Percentiles rank a stretch among this genome's conserved stretches.
These are phyloP conservation scores for Trametes punicea DNA, from an alignment of 768 basidiomycete species.

Conservation along the genomic window DNA sequence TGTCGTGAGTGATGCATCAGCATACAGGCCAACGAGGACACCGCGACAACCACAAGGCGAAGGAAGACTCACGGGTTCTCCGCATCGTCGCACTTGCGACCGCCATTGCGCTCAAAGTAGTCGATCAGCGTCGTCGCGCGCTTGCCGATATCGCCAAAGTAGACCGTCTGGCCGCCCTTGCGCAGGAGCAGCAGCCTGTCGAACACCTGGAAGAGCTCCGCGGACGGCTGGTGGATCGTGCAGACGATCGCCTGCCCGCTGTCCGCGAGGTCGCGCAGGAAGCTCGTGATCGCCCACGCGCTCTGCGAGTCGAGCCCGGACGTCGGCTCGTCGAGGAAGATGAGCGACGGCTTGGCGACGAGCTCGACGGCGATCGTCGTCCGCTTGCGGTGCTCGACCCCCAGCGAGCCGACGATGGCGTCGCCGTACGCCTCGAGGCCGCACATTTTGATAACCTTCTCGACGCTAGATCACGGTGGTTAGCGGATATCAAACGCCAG, in stretches of 20 bases:
- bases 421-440: conserved; percentile 65
- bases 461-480: conserved; percentile 35
- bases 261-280: conserved; percentile 72
- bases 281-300: conserved; percentile 77
- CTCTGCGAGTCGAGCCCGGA: conserved; percentile 83
- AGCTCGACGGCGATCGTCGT: conserved; percentile 87
- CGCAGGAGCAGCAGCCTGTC: conserved; percentile 75
- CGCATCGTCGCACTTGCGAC: conserved; percentile 51
- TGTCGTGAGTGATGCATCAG: conserved; percentile 13
- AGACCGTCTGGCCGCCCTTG: conserved; percentile 69
- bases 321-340: conserved; percentile 90
- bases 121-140: conserved; percentile 58
- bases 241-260: conserved; percentile 89
- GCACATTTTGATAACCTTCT: conserved; percentile 56
- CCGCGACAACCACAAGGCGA: too few species aligned
- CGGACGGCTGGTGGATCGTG: conserved; percentile 77
- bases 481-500: neutral
- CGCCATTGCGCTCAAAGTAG: conserved; percentile 77
- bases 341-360: conserved; percentile 78
- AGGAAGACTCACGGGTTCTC: conserved; percentile 58
- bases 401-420: conserved; percentile 63
- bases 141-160: conserved; percentile 66
- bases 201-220: conserved; percentile 80
- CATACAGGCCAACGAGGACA: neutral
- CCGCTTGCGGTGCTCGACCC: conserved; percentile 73